Evolutionary conservation across 2,329 filamentous ascomycete genomes (phyloP), one percentile per base, ranked within the genome.

Genomic region (Xylaria sp.): DNA sequence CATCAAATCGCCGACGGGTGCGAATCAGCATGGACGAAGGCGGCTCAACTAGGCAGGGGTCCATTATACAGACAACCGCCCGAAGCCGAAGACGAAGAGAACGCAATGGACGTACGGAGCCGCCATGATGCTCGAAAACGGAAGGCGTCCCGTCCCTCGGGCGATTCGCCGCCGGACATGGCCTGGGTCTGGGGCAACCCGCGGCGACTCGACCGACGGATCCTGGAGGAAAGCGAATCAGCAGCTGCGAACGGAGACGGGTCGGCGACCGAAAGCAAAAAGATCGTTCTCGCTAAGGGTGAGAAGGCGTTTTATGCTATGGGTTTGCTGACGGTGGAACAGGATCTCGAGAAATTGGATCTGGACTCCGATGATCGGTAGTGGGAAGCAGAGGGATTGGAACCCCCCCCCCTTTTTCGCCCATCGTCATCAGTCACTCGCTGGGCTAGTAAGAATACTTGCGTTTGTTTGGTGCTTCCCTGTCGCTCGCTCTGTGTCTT

Each of bases 1-100:
- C 83, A 85, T 39, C 85, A 92, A 47, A 93, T 97, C 63, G 91
- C 91, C 0, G 80, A 84, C 53, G 92, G 91, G 1, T 96, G 91
- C 72, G 92, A 97, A 73, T 87, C 86, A 2, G 83, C 86, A 0
- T 99, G 94, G 94, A 80, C 83, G 60, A 90, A 87, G 70, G 86
- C 89, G 0, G 88, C 84, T 2, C 82, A 87, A 62, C 78, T 89
- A 66, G 90, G 90, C 0, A 82, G 85, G 51, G 93, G 92, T 0
- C 91, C 92, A 3, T 85, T 85, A 0, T 97, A 96, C 71, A 73
- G 76, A 54, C 78, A 30, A 78, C 75, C 7, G 70, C 70, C 57
- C 75, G 57, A 64, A 9, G 18, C 61, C 58, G 58, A 61, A 23
- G 53, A 59, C 47, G 57, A 55, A 59, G 70, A 67, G 51, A 70